Base-by-base conservation (phyloP, 2,329 filamentous ascomycete genomes). In the Calonectria honghensis region DNA sequence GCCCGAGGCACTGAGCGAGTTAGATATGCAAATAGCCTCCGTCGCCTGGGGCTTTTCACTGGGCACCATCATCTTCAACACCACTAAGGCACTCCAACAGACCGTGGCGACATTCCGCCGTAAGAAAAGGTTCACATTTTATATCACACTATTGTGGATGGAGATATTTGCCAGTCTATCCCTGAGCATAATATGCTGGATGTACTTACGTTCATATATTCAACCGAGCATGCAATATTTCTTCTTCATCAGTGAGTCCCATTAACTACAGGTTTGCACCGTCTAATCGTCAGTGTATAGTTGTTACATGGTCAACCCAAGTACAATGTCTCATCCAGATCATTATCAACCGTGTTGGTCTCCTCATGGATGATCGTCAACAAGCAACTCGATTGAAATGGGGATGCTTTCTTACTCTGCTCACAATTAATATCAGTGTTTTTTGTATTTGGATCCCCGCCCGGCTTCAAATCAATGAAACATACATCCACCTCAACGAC, bases 401-500 rank as follows among this genome's bases (percentile, higher is more conserved):
- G 85, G 81, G 81, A 3, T 85, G 85, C 29, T 83, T 88, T 10
- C 31, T 80, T 14, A 48, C 87, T 14, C 86, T 90, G 63, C 85
- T 85, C 9, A 63, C 81, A 0, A 84, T 90, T 75, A 90, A 90
- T 72, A 85, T 89, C 66, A 85, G 85, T 4, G 88, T 89, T 20
- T 88, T 88, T 74, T 85, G 83, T 63, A 87, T 89, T 45, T 90
- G 88, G 88, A 86, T 90, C 11, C 88, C 88, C 0, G 85, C 87
- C 1, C 85, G 87, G 3, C 83, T 88, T 9, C 84, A 87, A 68
- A 82, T 86, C 57, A 85, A 78, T 20, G 51, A 83, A 0, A 82
- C 72, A 0, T 89, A 82, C 37, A 81, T 88, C 24, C 74, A 81
- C 18, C 78, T 89, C 73, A 89, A 89, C 76, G 75, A 85, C 0